Base-by-base conservation (phyloP, 129 eudicot genomes). In the Artemisia tridentata region DNA sequence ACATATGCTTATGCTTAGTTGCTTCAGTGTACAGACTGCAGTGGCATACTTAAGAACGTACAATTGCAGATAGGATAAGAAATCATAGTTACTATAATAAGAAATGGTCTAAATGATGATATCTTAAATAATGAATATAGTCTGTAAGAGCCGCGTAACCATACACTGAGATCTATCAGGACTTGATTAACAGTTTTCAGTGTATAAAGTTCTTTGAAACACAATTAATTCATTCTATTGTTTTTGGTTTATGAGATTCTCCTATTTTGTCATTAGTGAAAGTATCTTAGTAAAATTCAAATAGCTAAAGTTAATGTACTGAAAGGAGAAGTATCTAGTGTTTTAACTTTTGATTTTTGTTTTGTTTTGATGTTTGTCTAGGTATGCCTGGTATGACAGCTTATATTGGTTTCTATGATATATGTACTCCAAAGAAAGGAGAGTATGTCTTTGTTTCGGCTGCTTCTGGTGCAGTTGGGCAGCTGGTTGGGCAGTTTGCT, bases 281-380 rank as follows among this genome's bases (percentile, higher is more conserved):
- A 34, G 9, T 34, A 7, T 34, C 9, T 34, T 34, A 6, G 43
- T 34, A 50, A 50, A 50, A 14, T 4, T 50, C 17, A 3, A 2
- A 8, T 50, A 7, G 8, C 15, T 50, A 1, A 50, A 12, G 17
- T 2, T 1, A 50, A 50, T 34, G 9, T 34, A 5, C 43, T 34
- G 43, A 34, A 34, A 5, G 43, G 8, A 34, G 43, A 34, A 34
- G 43, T 34, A 2, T 11, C 81, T 82, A 73, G 57, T 38, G 45
- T 38, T 1, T 38, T 38, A 38, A 38, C 45, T 38, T 38, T 7
- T 1, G 7, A 7, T 7, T 38, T 38, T 34, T 34, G 7, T 5
- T 34, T 1, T 25, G 29, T 34, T 34, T 34, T 0, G n/a, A n/a
- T n/a, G n/a, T n/a, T n/a, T n/a, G n/a, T n/a, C n/a, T n/a, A n/a